These are phyloP conservation scores for Iberis pinnata DNA, from an alignment of 345 rosid genomes.

Conservation along the genomic window DNA sequence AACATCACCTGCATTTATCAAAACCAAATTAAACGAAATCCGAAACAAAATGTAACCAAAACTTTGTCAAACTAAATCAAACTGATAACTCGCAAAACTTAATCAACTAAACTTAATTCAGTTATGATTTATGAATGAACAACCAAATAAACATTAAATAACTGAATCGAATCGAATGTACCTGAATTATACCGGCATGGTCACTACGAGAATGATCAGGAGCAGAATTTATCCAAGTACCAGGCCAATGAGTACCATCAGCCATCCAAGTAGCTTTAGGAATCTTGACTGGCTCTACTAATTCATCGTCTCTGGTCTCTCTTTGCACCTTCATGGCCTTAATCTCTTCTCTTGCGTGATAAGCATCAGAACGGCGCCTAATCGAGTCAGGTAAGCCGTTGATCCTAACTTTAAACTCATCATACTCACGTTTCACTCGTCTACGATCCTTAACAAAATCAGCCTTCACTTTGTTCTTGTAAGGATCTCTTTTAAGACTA, in stretches of 20 bases:
- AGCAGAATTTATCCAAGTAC: conserved; percentile 66
- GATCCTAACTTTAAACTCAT: conserved; percentile 92
- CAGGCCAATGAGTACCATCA: conserved; percentile 99
- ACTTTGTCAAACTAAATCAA: too few relatives aligned
- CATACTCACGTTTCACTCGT: conserved; percentile 93
- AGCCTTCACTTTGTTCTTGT: conserved; percentile 75
- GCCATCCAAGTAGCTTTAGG: conserved; percentile 99
- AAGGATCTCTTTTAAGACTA: conserved; percentile 91
- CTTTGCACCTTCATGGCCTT: conserved; percentile 92
- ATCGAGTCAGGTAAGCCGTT: conserved; percentile 90
- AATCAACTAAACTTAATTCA: too few relatives aligned
- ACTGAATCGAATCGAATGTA: conserved; percentile 24
- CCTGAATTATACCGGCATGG: conserved; percentile 97
- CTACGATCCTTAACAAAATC: conserved; percentile 95
- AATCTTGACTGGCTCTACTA: conserved; percentile 71
- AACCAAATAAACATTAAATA: not conserved
- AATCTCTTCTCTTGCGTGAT: conserved; percentile 90
- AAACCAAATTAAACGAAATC: too few relatives aligned
- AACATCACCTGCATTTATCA: conserved; percentile 71
- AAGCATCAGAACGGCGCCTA: conserved; percentile 94
- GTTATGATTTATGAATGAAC: conserved; percentile 19
- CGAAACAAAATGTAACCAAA: too few relatives aligned
- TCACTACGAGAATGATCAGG: conserved; percentile 83
- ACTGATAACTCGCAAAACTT: too few relatives aligned
- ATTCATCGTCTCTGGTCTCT: conserved; percentile 60